Evolutionary conservation across 2,329 filamentous ascomycete genomes (phyloP).

Genomic region (Lojkania enalia): DNA sequence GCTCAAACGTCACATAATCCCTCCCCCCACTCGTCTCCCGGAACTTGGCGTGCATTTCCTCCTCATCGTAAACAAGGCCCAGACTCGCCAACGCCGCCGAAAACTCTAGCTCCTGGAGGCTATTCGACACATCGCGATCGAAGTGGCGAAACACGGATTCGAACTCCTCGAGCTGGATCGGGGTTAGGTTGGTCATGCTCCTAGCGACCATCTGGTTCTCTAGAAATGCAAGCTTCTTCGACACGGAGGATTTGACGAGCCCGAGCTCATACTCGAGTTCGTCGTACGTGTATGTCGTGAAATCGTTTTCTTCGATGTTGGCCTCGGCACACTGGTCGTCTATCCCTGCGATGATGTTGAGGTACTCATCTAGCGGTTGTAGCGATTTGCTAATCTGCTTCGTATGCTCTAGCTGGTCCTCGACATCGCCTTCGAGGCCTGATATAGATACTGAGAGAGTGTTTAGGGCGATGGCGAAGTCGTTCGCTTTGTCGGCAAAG

Average conservation of each 20-base stretch:
- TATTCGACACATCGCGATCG: conserved; percentile 89
- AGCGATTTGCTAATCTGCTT: conserved; percentile 82
- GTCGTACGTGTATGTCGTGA: conserved; percentile 98
- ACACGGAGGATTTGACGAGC: conserved; percentile 86
- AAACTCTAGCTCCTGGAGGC: conserved; percentile 90
- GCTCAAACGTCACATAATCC: conserved; percentile 90
- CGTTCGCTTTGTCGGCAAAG: conserved; percentile 97
- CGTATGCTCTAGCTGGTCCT: conserved; percentile 90
- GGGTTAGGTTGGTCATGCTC: conserved; percentile 98
- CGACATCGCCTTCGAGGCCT: conserved; percentile 93
- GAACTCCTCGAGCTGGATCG: conserved; percentile 97
- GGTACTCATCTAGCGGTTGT: conserved; percentile 84
- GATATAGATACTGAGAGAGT: conserved; percentile 94
- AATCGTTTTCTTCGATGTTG: conserved; percentile 99
- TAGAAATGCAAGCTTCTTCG: conserved; percentile 94
- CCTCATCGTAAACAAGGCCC: conserved; percentile 92
- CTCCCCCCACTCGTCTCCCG: conserved; percentile 77
- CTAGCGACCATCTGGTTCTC: conserved; percentile 98
- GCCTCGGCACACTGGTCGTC: conserved; percentile 91
- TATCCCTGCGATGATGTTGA: conserved; percentile 82
- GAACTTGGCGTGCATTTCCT: conserved; percentile 98
- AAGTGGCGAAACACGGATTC: conserved; percentile 98
- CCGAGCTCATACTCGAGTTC: conserved; percentile 92
- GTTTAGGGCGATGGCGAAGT: conserved; percentile 93
- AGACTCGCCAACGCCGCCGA: conserved; percentile 93